phyloP scores from a whole-genome alignment of 129 eudicot species.

The carrot (Daucus carota) region DNA sequence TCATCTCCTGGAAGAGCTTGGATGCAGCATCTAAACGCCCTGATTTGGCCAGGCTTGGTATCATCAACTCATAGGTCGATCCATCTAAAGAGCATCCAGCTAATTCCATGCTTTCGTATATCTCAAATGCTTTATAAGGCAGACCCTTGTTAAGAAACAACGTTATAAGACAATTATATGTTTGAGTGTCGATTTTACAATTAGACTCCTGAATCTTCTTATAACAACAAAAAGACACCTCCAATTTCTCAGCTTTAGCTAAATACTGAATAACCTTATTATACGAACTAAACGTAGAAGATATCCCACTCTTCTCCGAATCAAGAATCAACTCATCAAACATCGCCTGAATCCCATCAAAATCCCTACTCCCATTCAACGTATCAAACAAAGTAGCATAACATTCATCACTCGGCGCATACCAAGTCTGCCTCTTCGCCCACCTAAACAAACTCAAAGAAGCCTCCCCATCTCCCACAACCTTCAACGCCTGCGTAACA shows the following conservation, averaged over 20 bases:
- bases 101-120: conserved; percentile 73
- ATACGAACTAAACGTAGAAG: conserved; percentile 36
- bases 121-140: conserved; percentile 94
- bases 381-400: conserved; percentile 57
- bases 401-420: conserved; percentile 59
- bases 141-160: conserved; percentile 78
- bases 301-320: conserved; percentile 25
- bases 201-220: conserved; percentile 75
- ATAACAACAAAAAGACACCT: conserved; percentile 82
- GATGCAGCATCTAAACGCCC: conserved; percentile 92
- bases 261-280: conserved; percentile 73
- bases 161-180: conserved; percentile 66
- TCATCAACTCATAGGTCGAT: conserved; percentile 83
- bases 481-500: conserved; percentile 62
- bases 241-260: conserved; percentile 85
- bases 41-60: conserved; percentile 74
- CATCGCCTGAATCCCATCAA: conserved; percentile 63
- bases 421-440: conserved; percentile 88
- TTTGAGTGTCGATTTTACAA: conserved; percentile 55
- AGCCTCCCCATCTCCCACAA: conserved; percentile 50
- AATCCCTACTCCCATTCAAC: conserved; percentile 68
- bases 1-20: conserved; percentile 91
- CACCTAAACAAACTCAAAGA: conserved; percentile 69
- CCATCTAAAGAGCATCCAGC: conserved; percentile 69
- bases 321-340: conserved; percentile 79